phyloP scores from a whole-genome alignment of 371 early-diverging fungal species.

The Circinella minor region DNA sequence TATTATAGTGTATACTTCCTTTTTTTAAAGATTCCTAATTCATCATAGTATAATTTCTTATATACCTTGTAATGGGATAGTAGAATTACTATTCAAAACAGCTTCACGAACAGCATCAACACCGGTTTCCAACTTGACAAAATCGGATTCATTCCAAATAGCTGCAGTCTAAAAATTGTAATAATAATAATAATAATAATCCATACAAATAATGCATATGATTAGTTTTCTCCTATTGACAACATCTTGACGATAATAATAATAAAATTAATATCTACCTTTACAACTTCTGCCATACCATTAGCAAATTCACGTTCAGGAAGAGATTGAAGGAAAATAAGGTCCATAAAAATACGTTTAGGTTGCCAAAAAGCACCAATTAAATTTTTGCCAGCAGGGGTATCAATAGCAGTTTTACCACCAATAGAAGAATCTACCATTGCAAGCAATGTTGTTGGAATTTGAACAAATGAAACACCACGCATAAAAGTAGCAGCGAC shows the following conservation, averaged over 20 bases:
- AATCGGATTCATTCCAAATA: slow-evolving; percentile 89
- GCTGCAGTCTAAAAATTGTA: slow-evolving; percentile 76
- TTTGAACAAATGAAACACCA: slow-evolving; percentile 91
- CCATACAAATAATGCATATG: not conserved
- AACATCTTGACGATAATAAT: not conserved
- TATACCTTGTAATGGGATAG: slow-evolving; percentile 58
- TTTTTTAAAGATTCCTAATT: no score
- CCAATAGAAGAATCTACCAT: slow-evolving; percentile 99
- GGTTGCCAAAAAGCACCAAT: slow-evolving; percentile 98
- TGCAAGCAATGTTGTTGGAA: slow-evolving; percentile 95
- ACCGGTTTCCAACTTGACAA: slow-evolving; percentile 85
- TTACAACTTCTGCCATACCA: slow-evolving; percentile 98
- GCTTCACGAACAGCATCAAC: slow-evolving; percentile 79
- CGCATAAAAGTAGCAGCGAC: slow-evolving; percentile 98
- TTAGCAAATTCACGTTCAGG: slow-evolving; percentile 94
- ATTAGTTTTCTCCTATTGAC: not conserved
- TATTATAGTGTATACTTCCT: no score
- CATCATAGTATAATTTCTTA: not conserved
- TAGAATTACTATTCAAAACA: slow-evolving; percentile 59
- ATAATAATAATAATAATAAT: no score
- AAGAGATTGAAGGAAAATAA: slow-evolving; percentile 84
- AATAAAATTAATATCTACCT: slow-evolving; percentile 41
- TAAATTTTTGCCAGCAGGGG: slow-evolving; percentile 94
- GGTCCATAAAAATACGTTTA: slow-evolving; percentile 90
- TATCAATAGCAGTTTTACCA: slow-evolving; percentile 97